These are phyloP conservation scores for Boletus insuetus DNA, from an alignment of 768 basidiomycete genomes.

Conservation along the genomic window DNA sequence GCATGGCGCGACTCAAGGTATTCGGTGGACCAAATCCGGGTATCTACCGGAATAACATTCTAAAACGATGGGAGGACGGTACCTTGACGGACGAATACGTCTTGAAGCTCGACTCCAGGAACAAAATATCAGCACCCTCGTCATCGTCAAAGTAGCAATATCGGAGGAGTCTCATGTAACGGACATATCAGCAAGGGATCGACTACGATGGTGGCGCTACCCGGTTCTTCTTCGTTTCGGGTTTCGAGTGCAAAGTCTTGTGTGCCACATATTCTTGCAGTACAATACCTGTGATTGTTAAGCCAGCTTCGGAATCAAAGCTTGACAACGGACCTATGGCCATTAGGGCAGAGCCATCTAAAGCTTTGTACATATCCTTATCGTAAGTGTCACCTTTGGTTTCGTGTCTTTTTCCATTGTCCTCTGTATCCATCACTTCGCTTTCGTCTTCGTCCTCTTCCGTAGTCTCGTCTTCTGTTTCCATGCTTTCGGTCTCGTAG, in stretches of 20 bases:
- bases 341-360: constrained; percentile 73
- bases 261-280: constrained; percentile 62
- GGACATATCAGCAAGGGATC: neutral
- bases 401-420: neutral
- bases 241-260: neutral
- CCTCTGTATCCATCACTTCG: constrained; percentile 8
- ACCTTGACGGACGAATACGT: constrained; percentile 48
- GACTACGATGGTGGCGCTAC: neutral
- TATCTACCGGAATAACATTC: constrained; percentile 68
- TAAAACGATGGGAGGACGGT: constrained; percentile 84
- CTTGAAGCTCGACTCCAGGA: constrained; percentile 24
- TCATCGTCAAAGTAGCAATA: constrained; percentile 12
- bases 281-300: constrained; percentile 50
- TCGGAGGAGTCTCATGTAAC: too few species aligned
- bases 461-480: constrained; percentile 14
- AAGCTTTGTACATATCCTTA: constrained; percentile 70
- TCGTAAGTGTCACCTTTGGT: constrained; percentile 5
- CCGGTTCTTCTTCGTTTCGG: constrained; percentile 10
- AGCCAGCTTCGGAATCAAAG: neutral
- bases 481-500: constrained; percentile 9
- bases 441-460: constrained; percentile 16
- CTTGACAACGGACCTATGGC: constrained; percentile 53
- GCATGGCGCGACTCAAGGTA: constrained; percentile 85
- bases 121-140: constrained; percentile 6
- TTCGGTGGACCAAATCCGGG: constrained; percentile 81